A percentile compares a stretch with the other conserved stretches of the same genome.
phyloP scores from a whole-genome alignment of 1,284 basidiomycete genomes.

The Chalciporus sp. region DNA sequence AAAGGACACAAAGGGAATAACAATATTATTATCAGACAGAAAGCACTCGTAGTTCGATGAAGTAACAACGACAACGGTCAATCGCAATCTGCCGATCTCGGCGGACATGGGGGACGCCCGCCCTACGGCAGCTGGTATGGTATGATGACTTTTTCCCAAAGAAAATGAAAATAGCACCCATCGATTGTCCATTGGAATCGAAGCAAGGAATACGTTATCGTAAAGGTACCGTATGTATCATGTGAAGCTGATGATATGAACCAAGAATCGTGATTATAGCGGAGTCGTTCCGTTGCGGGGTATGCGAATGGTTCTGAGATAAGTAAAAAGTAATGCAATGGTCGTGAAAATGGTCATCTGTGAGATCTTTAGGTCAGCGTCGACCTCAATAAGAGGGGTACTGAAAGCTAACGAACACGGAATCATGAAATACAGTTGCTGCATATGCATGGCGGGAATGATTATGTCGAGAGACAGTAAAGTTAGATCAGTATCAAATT shows the following conservation, averaged over 20 bases:
- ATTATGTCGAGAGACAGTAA: constrained; percentile 31
- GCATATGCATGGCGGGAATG: constrained; percentile 21
- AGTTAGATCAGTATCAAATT: constrained; percentile 30
- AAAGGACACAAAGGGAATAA: neutral
- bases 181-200: constrained; percentile 8
- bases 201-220: constrained; percentile 11
- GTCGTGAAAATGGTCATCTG: constrained; percentile 33
- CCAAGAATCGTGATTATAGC: constrained; percentile 27
- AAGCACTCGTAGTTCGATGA: neutral
- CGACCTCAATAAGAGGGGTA: neutral
- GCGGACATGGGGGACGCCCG: neutral
- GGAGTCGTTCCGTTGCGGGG: constrained; percentile 31
- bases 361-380: constrained; percentile 8
- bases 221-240: constrained; percentile 9
- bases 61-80: neutral
- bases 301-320: constrained; percentile 25
- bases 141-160: constrained; percentile 5
- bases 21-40: neutral
- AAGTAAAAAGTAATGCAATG: constrained; percentile 27
- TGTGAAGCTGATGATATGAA: constrained; percentile 26
- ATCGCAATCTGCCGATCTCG: neutral
- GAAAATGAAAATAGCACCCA: constrained; percentile 3
- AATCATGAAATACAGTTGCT: constrained; percentile 33
- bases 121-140: neutral
- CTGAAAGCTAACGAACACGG: constrained; percentile 17